These are phyloP conservation scores for Rhynchospora tenuis DNA, from an alignment of 176 grass and related monocot genomes.

Conservation along the genomic window DNA sequence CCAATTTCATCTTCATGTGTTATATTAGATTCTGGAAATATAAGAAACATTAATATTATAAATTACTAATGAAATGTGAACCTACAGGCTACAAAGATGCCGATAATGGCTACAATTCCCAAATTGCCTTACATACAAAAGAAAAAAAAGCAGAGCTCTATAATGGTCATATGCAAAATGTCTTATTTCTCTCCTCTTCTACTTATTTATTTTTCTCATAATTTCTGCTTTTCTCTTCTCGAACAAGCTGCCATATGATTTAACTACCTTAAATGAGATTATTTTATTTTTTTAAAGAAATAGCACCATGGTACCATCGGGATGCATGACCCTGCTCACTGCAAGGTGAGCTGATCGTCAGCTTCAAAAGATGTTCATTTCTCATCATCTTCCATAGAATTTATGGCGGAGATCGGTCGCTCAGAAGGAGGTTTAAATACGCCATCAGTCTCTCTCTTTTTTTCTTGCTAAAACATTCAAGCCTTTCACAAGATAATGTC, in stretches of 20 bases:
- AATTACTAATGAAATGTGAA: neutral
- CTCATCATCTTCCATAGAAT: slow-evolving; percentile 78
- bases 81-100: neutral
- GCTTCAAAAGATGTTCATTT: slow-evolving; percentile 28
- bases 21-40: slow-evolving; percentile 44
- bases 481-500: slow-evolving; percentile 38
- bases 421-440: slow-evolving; percentile 50
- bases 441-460: slow-evolving; percentile 46
- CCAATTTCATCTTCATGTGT: slow-evolving; percentile 27
- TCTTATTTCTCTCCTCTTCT: slow-evolving; percentile 12
- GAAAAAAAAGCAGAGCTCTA: neutral
- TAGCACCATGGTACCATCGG: slow-evolving; percentile 51
- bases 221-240: neutral
- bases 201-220: too few species aligned
- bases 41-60: slow-evolving; percentile 4
- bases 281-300: neutral
- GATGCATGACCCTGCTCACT: slow-evolving; percentile 17
- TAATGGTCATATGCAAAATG: slow-evolving; percentile 6
- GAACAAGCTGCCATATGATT: slow-evolving; percentile 11
- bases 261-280: neutral
- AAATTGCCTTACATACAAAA: neutral
- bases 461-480: slow-evolving; percentile 62
- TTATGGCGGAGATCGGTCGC: slow-evolving; percentile 28
- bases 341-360: slow-evolving; percentile 25
- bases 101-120: neutral